Evolutionary conservation across 306 rosid genomes (phyloP).

Genomic region (Begonia loranthoides): DNA sequence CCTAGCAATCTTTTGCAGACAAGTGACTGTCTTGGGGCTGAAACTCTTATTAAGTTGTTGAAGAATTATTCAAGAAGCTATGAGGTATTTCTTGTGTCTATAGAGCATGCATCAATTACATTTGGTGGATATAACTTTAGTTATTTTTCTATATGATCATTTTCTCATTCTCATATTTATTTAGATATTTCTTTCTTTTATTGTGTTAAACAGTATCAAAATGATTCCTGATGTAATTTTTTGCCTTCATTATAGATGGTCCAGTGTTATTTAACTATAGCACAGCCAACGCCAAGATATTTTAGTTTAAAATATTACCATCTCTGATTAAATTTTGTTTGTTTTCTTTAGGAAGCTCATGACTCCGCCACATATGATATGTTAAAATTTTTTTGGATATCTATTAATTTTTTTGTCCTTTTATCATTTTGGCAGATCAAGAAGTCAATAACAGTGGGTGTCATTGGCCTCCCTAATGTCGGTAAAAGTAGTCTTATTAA

Average conservation of each 20-base stretch:
- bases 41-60: constrained; percentile 78
- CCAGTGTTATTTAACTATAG: too few species aligned
- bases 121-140: neutral
- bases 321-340: too few species aligned
- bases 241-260: too few species aligned
- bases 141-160: neutral
- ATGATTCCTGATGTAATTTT: too few species aligned
- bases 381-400: neutral
- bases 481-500: constrained; percentile 96
- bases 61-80: constrained; percentile 95
- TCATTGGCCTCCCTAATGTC: constrained; percentile 89
- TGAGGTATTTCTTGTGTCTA: constrained; percentile 32
- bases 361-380: too few species aligned
- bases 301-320: too few species aligned
- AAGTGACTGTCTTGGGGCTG: constrained; percentile 97
- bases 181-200: too few species aligned
- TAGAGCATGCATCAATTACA: neutral
- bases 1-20: constrained; percentile 53
- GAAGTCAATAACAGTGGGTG: constrained; percentile 83
- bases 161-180: too few species aligned
- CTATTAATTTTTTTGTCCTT: neutral
- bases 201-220: too few species aligned
- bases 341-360: too few species aligned
- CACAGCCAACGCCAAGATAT: too few species aligned
- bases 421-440: constrained; percentile 49